These are phyloP conservation scores for Colletotrichum noveboracense DNA, from an alignment of 2,329 filamentous ascomycete genomes.

Conservation along the genomic window DNA sequence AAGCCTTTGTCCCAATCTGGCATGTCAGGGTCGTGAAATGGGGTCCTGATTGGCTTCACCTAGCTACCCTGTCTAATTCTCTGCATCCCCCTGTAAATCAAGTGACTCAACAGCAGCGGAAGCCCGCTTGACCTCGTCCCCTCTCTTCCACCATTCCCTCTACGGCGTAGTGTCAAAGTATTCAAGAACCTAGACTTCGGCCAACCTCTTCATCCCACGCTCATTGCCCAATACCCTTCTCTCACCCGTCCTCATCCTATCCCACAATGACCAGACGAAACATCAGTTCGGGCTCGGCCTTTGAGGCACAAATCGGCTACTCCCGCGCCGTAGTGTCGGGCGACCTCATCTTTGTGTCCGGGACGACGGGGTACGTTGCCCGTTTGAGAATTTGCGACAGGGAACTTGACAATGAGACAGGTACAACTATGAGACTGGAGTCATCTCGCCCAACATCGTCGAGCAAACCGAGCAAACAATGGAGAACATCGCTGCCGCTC, in stretches of 20 bases:
- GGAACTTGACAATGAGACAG: slow-evolving; percentile 30
- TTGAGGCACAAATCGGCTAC: slow-evolving; percentile 59
- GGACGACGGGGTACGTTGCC: slow-evolving; percentile 54
- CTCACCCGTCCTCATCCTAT: background rate
- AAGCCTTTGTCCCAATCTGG: slow-evolving; percentile 1
- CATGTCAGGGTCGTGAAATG: background rate
- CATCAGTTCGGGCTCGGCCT: slow-evolving; percentile 55
- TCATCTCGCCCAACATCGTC: slow-evolving; percentile 48
- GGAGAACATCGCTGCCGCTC: slow-evolving; percentile 49
- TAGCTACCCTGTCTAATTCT: background rate
- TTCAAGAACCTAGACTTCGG: background rate
- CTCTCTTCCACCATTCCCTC: background rate
- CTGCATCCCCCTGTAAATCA: background rate
- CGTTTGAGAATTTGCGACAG: background rate
- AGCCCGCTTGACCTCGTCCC: background rate
- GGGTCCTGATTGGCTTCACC: background rate
- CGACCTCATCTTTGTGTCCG: slow-evolving; percentile 58
- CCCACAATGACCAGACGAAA: slow-evolving; percentile 39
- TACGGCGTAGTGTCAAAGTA: background rate
- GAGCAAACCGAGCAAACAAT: slow-evolving; percentile 57
- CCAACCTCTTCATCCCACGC: too few relatives aligned
- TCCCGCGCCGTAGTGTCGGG: slow-evolving; percentile 57
- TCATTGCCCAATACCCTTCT: background rate
- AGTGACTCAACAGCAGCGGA: background rate
- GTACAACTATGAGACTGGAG: slow-evolving; percentile 54